Base-by-base conservation (phyloP, 2,329 filamentous ascomycete genomes). In the Ceratocystis destructans region DNA sequence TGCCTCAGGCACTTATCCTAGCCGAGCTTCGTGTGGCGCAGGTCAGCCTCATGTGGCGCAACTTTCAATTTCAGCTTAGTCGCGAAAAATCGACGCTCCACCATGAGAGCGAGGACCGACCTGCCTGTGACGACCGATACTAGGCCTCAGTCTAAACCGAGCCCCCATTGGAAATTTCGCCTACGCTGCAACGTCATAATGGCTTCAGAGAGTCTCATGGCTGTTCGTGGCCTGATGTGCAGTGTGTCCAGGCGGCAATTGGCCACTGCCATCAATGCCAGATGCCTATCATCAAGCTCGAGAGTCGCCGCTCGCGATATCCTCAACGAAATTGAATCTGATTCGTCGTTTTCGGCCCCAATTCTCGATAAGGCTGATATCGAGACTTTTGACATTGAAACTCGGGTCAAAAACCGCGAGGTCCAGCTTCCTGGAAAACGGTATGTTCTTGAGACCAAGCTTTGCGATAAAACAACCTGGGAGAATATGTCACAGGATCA, bases 371-470 rank as follows among this genome's bases (percentile, higher is more conserved):
- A 74, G 37, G 73, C 73, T 57, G 70, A 74, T 15, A 71, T 77
- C 28, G 73, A 79, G 68, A 70, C 72, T n/a, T 80, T 79, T 71
- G 72, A 76, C 68, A 74, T 74, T 46, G 74, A 74, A 65, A 75
- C 76, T 68, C 75, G 75, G 8, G 69, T 71, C 20, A 69, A 68
- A 2, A 70, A 75, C 64, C 74, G 76, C 70, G 73, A 75, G 64
- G 71, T 71, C 69, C 71, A 75, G 69, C 74, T 82, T 71, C 77
- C 79, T 25, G 76, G 81, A 69, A 77, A 78, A 72, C 74, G 79
- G 82, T 79, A 72, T 70, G 75, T 70, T 31, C 25, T n/a, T 15
- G 3, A 25, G 31, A 37, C 20, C 15, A 6, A 17, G 22, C 10
- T 61, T 57, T 37, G 37, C 44, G 28, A 61, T 59, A 50, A 22